These are phyloP conservation scores for Chlorella sp. DNA, from an alignment of 139 green algal genomes.

Conservation along the genomic window DNA sequence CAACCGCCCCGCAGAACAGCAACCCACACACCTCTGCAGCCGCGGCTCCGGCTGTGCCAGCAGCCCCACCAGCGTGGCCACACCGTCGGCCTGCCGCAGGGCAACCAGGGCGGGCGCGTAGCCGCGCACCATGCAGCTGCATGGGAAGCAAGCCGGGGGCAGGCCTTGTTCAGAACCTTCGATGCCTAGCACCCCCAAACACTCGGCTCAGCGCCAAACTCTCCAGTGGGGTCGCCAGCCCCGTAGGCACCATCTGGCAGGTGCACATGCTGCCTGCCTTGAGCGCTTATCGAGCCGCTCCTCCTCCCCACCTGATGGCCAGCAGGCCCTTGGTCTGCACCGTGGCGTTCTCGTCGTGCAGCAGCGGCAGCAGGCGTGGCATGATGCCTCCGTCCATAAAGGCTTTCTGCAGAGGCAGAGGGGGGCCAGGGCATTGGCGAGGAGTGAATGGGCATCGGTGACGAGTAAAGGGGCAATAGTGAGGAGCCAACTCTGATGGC, in stretches of 20 bases:
- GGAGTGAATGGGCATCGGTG: too few species aligned
- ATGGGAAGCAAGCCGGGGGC: too few species aligned
- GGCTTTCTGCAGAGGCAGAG: conserved; percentile 41
- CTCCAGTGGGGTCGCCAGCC: too few species aligned
- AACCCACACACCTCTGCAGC: conserved; percentile 32
- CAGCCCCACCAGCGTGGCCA: conserved; percentile 19
- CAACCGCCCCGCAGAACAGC: neutral
- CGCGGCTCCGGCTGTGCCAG: conserved; percentile 10
- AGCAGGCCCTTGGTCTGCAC: conserved; percentile 61
- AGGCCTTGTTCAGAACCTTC: too few species aligned
- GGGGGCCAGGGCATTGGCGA: neutral
- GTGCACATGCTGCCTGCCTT: neutral
- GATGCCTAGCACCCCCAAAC: too few species aligned
- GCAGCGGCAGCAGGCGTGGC: conserved; percentile 62
- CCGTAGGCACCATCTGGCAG: too few species aligned
- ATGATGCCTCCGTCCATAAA: conserved; percentile 74
- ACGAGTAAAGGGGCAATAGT: too few species aligned
- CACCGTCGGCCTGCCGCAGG: conserved; percentile 16
- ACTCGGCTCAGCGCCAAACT: too few species aligned
- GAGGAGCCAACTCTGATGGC: too few species aligned
- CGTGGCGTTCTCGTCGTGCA: conserved; percentile 46
- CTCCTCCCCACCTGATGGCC: conserved; percentile 60
- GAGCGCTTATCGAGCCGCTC: too few species aligned
- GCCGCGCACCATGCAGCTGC: conserved; percentile 31
- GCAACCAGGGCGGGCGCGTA: conserved; percentile 9